A percentile compares a stretch with the other conserved stretches of the same genome.
Conservation (phyloP, 257 asterid genomes). For the Solanum lycopersicoides region DNA sequence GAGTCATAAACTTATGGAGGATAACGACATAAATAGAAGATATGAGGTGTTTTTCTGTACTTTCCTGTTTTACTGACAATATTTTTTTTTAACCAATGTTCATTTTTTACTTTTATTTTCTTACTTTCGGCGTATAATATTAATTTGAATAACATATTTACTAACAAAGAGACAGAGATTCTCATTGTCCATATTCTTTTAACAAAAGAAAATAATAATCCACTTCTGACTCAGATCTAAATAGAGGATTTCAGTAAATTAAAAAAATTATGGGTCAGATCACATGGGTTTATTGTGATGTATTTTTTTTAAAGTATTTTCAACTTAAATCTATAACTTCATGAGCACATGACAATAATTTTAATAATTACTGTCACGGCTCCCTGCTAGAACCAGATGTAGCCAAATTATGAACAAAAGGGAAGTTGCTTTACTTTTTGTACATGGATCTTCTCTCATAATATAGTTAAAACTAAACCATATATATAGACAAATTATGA, state of each 20-base stretch:
- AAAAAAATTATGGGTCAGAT: neutral
- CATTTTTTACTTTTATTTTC: neutral
- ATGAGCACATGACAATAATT: accelerated
- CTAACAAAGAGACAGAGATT: constrained; percentile 1
- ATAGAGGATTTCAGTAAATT: neutral
- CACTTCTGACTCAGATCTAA: neutral
- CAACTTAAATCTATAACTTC: accelerated
- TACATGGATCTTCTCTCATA: neutral
- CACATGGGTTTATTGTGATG: neutral
- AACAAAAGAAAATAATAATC: neutral
- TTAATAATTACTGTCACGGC: neutral
- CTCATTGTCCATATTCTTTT: constrained; percentile 2
- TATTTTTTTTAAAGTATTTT: accelerated
- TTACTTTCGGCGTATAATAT: neutral
- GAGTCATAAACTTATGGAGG: constrained; percentile 6
- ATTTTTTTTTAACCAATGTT: neutral
- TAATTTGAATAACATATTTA: neutral
- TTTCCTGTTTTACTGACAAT: neutral
- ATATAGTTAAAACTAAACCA: neutral
- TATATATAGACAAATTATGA: neutral
- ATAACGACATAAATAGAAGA: constrained; percentile 31
- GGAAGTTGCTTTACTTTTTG: neutral
- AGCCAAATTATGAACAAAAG: neutral
- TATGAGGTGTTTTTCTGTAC: neutral
- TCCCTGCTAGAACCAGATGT: too few species aligned